A percentile compares a stretch with the other conserved stretches of the same genome.
phyloP scores from a whole-genome alignment of 768 basidiomycete species.

The Candolleomyces eurysporus region DNA sequence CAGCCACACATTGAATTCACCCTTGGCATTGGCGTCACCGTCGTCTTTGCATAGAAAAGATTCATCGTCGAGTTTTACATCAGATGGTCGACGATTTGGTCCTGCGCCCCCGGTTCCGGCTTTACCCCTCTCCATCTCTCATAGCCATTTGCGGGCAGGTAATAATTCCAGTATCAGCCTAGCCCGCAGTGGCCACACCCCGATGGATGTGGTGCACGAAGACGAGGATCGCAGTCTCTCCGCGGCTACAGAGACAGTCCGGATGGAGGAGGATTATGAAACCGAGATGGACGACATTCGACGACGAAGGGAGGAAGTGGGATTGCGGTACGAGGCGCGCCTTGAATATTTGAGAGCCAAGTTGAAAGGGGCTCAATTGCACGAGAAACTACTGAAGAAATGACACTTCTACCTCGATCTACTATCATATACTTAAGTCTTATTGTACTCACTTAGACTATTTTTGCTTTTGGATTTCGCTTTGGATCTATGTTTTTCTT shows the following conservation, averaged over 20 bases:
- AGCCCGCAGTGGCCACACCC: slow-evolving; percentile 46
- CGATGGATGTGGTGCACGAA: slow-evolving; percentile 53
- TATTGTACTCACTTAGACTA: slow-evolving; percentile 3
- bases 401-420: slow-evolving; percentile 21
- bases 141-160: slow-evolving; percentile 31
- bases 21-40: slow-evolving; percentile 20
- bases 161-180: slow-evolving; percentile 49
- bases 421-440: slow-evolving; percentile 4
- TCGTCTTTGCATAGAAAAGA: slow-evolving; percentile 49
- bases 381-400: slow-evolving; percentile 74
- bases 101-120: slow-evolving; percentile 35
- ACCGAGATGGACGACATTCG: slow-evolving; percentile 70
- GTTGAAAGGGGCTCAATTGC: slow-evolving; percentile 79
- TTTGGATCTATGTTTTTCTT: not conserved
- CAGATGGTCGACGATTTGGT: slow-evolving; percentile 32
- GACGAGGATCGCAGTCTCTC: slow-evolving; percentile 28
- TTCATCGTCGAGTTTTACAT: slow-evolving; percentile 60
- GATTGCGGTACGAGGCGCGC: slow-evolving; percentile 67
- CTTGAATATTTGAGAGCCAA: slow-evolving; percentile 80
- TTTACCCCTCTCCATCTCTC: slow-evolving; percentile 24
- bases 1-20: slow-evolving; percentile 21
- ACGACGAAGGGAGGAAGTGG: slow-evolving; percentile 66
- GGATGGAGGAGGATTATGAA: slow-evolving; percentile 40
- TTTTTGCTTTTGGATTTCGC: not conserved
- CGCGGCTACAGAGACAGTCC: slow-evolving; percentile 19